Conservation (phyloP, 352 stramenopile genomes). For the Globisporangium solare region DNA sequence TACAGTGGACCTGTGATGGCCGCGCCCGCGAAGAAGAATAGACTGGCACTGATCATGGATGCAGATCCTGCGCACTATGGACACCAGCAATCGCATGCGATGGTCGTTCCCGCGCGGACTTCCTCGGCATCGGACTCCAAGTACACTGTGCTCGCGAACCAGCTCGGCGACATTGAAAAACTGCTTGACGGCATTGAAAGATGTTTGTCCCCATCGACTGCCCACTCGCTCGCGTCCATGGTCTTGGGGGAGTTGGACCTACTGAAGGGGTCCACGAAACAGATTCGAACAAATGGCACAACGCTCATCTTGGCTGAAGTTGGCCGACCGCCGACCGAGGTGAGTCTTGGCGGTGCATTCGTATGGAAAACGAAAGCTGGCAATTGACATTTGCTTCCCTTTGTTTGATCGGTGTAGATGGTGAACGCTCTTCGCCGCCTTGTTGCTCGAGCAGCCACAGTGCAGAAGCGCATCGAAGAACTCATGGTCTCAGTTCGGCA, state of each 20-base stretch:
- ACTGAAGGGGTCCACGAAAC: conserved; percentile 47
- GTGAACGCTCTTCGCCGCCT: conserved; percentile 42
- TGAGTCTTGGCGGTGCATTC: conserved; percentile 6
- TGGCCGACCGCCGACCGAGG: conserved; percentile 34
- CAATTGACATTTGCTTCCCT: background rate
- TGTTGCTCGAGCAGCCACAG: conserved; percentile 37
- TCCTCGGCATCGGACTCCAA: conserved; percentile 18
- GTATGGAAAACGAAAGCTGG: too few relatives aligned
- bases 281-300: conserved; percentile 62
- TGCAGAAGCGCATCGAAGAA: conserved; percentile 48
- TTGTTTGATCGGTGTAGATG: conserved; percentile 15
- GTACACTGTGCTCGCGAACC: conserved; percentile 32
- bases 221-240: conserved; percentile 31
- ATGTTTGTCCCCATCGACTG: conserved; percentile 29
- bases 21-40: conserved; percentile 13
- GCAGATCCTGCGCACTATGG: background rate
- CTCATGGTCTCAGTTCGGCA: conserved; percentile 27
- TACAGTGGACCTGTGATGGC: conserved; percentile 23
- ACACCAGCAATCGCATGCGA: conserved; percentile 10
- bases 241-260: conserved; percentile 55
- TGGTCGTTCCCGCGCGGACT: conserved; percentile 11
- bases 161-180: conserved; percentile 56
- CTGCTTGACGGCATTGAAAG: conserved; percentile 53
- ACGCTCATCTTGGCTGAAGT: conserved; percentile 56
- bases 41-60: conserved; percentile 21